A percentile compares a stretch with the other conserved stretches of the same genome.
Conservation (phyloP, 179 eudicot genomes). For the Silene vulgaris region DNA sequence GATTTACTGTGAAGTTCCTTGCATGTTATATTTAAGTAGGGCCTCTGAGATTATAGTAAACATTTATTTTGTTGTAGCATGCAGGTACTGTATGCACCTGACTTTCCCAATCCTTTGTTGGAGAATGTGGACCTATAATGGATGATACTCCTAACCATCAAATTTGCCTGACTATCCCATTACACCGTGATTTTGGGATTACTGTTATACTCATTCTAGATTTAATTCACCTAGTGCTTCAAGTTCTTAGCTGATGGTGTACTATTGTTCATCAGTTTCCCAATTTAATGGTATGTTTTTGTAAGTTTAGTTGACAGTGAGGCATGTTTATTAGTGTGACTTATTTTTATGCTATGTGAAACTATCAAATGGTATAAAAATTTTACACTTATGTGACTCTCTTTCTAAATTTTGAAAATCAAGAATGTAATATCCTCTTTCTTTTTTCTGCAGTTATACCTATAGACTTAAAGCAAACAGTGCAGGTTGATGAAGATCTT, state of each 20-base stretch:
- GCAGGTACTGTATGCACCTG: too few relatives aligned
- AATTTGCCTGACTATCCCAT: too few relatives aligned
- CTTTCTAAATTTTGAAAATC: background rate
- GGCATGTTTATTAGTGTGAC: background rate
- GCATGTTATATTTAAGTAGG: too few relatives aligned
- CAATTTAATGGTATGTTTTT: background rate
- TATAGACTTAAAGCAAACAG: constrained; percentile 81
- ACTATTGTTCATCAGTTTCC: background rate
- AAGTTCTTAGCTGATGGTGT: background rate
- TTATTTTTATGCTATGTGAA: background rate
- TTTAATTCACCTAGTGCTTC: background rate
- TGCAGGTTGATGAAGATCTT: constrained; percentile 77
- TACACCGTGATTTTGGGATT: background rate
- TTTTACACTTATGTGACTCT: background rate
- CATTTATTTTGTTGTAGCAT: too few relatives aligned
- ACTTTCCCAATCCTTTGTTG: too few relatives aligned
- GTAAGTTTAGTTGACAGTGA: background rate
- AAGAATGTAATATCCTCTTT: background rate
- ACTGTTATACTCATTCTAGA: background rate
- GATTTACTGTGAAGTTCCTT: too few relatives aligned
- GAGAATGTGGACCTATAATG: too few relatives aligned
- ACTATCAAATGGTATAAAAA: too few relatives aligned
- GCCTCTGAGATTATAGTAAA: too few relatives aligned
- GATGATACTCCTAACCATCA: too few relatives aligned
- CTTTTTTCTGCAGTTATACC: constrained; percentile 48